Evolutionary conservation across 2,329 filamentous ascomycete species (phyloP).

Genomic region (Huntiella savannae): DNA sequence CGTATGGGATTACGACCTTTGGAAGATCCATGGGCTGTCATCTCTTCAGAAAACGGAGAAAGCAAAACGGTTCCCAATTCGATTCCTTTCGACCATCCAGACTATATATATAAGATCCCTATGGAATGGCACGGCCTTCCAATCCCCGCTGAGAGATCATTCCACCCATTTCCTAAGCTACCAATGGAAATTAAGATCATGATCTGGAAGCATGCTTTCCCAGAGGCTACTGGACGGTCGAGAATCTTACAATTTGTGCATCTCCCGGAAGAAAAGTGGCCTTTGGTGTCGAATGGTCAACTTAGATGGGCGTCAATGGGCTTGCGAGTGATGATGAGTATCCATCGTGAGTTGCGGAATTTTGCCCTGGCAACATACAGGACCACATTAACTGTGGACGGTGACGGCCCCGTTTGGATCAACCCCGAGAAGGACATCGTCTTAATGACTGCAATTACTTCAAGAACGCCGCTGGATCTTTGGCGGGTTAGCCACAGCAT

Average conservation of each 20-base stretch:
- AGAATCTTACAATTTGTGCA: neutral
- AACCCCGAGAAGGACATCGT: slow-evolving; percentile 5
- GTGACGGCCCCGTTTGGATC: slow-evolving; percentile 1
- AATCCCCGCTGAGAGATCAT: neutral
- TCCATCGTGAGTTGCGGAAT: slow-evolving; percentile 1
- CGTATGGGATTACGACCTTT: too few species aligned
- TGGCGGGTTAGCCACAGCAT: neutral
- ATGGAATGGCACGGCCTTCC: neutral
- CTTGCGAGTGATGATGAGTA: slow-evolving; percentile 7
- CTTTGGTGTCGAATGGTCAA: neutral
- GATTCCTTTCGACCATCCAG: too few species aligned
- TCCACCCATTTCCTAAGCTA: neutral
- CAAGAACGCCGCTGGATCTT: neutral
- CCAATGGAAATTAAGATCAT: slow-evolving; percentile 4
- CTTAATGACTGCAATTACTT: neutral
- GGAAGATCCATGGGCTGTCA: too few species aligned
- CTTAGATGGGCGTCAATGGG: neutral
- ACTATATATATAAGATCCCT: neutral
- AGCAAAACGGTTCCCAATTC: too few species aligned
- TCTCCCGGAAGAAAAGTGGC: neutral
- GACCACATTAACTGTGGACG: neutral
- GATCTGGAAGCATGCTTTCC: slow-evolving; percentile 9
- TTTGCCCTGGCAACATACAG: slow-evolving; percentile 4
- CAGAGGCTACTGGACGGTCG: neutral
- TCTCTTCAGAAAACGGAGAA: too few species aligned